A percentile compares a stretch with the other conserved stretches of the same genome.
phyloP scores from a whole-genome alignment of 257 asterid species.

The Capsicum baccatum region DNA sequence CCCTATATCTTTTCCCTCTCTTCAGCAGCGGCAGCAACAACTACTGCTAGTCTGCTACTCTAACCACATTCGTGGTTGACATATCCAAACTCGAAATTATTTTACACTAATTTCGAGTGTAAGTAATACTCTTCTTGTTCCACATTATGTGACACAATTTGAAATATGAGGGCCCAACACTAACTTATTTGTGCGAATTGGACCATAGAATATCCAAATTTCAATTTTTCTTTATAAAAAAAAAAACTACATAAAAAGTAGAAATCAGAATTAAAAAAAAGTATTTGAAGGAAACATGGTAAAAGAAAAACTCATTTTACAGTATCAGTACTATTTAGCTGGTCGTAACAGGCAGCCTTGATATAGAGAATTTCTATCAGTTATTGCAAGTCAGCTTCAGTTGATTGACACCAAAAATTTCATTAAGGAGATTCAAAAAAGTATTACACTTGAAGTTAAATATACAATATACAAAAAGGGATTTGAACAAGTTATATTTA shows the following conservation, averaged over 20 bases:
- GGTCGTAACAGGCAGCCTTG: background rate
- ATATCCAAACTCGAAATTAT: background rate
- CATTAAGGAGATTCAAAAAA: background rate
- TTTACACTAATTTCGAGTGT: background rate
- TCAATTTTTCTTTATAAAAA: too few relatives aligned
- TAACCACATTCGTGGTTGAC: background rate
- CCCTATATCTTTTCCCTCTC: conserved; percentile 30
- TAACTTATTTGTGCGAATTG: background rate
- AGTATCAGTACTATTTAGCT: background rate
- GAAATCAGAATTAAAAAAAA: background rate
- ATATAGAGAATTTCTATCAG: background rate
- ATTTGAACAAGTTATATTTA: background rate
- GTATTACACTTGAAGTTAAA: too few relatives aligned
- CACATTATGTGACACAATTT: background rate
- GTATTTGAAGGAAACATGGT: background rate
- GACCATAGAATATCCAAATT: background rate
- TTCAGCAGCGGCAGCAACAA: background rate
- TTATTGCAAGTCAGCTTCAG: background rate
- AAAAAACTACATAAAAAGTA: too few relatives aligned
- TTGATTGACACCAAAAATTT: background rate
- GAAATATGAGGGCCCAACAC: background rate
- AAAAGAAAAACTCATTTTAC: background rate
- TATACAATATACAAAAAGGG: background rate
- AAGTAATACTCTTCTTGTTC: too few relatives aligned
- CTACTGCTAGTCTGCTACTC: background rate